phyloP scores from a whole-genome alignment of 169 alveolate genomes.

The Besnoitia besnoiti region DNA sequence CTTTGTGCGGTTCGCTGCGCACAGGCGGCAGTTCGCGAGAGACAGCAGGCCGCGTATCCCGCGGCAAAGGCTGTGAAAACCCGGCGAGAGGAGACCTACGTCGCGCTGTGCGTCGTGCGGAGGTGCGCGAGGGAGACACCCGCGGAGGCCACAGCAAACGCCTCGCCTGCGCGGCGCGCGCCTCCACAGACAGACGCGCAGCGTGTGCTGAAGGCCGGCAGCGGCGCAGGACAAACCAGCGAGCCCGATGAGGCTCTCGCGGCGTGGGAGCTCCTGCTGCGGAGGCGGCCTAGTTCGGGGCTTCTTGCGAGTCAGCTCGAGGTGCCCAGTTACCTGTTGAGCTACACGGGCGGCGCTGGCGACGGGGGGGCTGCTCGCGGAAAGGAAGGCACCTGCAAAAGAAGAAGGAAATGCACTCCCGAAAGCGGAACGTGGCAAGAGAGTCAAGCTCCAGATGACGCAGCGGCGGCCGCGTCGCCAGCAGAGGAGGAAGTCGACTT shows the following conservation, averaged over 20 bases:
- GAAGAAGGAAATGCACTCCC: not conserved
- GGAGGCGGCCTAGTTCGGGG: conserved; percentile 14
- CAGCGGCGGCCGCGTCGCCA: not conserved
- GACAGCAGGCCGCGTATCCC: conserved; percentile 23
- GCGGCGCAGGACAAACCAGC: not conserved
- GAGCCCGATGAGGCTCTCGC: not conserved
- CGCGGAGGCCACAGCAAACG: not conserved
- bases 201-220: not conserved
- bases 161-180: too few species aligned
- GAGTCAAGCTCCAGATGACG: not conserved
- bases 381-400: not conserved
- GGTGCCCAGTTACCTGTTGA: not conserved
- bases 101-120: not conserved
- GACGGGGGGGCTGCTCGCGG: too few species aligned
- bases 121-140: not conserved
- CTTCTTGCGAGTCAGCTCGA: conserved; percentile 19
- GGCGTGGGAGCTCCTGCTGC: not conserved
- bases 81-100: not conserved
- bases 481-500: not conserved
- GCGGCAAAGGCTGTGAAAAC: not conserved
- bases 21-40: not conserved
- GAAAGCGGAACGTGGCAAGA: not conserved
- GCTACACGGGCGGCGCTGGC: not conserved
- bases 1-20: not conserved
- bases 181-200: not conserved